Evolutionary conservation across 2,329 filamentous ascomycete species (phyloP), one percentile per base, ranked within the genome.

Genomic region (Magnaporthiopsis incrustans): DNA sequence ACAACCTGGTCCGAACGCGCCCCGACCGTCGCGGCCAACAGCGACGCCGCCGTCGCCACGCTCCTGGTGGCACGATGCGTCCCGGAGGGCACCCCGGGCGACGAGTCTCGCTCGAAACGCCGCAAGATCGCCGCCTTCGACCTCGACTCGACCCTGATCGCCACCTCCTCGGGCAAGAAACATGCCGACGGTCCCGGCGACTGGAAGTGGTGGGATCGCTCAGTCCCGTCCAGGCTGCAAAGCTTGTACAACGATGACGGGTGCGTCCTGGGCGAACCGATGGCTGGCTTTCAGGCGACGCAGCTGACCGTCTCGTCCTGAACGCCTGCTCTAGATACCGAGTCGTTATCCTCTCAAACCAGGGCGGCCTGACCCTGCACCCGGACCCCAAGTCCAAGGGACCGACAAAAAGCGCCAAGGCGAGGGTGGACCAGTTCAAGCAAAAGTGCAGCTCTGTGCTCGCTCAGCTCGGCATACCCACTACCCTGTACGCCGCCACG

Each of bases 191-290:
- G 87, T 68, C 84, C 87, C 0, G 79, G 81, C 4, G 94, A 98
- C 73, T 99, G 95, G 95, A 92, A 91, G 74, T 99, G 95, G 95
- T 98, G 92, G 92, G 79, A 96, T 73, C 70, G 77, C 18, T 81
- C 77, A 25, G 90, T 98, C 0, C 91, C 92, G 1, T 76, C 75
- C 0, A 85, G 79, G 63, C 74, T 99, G 25, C 85, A 82, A 68
- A 78, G 87, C 65, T 79, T 98, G 2, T 84, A 91, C 70, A 67
- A 76, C 8, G 79, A 85, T 14, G 84, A 95, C 68, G 91, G 87
- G 83, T 90, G 76, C 38, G 30, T 38, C 30, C 25, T 22, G 22
- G 3, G 26, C 6, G 14, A 4, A 27, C 53, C 14, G 38, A n/a
- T 11, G 5, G 38, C 6, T 50, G 14, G 35, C 35, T 14, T 25